Percentiles rank a stretch among this genome's conserved stretches.
Evolutionary conservation across 2,329 filamentous ascomycete genomes (phyloP).

Genomic region (Talaromyces rugulosus): DNA sequence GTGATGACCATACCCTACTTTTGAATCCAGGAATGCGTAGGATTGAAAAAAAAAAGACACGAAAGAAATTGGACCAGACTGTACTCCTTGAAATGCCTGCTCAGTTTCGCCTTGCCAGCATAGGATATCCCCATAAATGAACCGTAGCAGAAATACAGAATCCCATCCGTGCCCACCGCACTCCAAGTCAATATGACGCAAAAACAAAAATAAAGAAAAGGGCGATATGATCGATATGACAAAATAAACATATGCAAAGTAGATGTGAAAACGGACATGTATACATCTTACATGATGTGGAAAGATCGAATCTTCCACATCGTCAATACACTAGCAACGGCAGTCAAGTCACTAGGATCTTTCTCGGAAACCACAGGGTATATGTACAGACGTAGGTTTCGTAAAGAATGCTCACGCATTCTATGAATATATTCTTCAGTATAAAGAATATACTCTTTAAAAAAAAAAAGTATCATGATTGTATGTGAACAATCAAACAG

Average conservation of each 20-base stretch:
- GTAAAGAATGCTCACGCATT: background rate
- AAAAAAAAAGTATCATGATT: background rate
- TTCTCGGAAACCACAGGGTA: background rate
- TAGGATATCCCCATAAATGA: background rate
- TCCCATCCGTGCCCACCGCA: slow-evolving; percentile 6
- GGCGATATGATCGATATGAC: background rate
- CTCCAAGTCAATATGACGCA: slow-evolving; percentile 10
- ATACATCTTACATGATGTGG: slow-evolving; percentile 15
- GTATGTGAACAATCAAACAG: background rate
- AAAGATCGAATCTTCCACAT: slow-evolving; percentile 20
- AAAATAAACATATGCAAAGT: background rate
- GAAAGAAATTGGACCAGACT: slow-evolving; percentile 1
- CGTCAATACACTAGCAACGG: slow-evolving; percentile 17
- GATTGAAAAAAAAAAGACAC: background rate
- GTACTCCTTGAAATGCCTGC: slow-evolving; percentile 8
- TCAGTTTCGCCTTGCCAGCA: slow-evolving; percentile 7
- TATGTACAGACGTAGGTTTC: background rate
- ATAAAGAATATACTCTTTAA: too few relatives aligned
- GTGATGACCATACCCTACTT: background rate
- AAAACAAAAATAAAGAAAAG: slow-evolving; percentile 4
- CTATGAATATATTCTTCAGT: background rate
- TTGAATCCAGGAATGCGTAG: background rate
- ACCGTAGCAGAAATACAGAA: slow-evolving; percentile 12
- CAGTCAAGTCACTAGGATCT: background rate
- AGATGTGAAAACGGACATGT: slow-evolving; percentile 5